Percentiles rank a stretch among this genome's conserved stretches.
Evolutionary conservation across 345 rosid species (phyloP).

Genomic region (Moricandia arvensis): DNA sequence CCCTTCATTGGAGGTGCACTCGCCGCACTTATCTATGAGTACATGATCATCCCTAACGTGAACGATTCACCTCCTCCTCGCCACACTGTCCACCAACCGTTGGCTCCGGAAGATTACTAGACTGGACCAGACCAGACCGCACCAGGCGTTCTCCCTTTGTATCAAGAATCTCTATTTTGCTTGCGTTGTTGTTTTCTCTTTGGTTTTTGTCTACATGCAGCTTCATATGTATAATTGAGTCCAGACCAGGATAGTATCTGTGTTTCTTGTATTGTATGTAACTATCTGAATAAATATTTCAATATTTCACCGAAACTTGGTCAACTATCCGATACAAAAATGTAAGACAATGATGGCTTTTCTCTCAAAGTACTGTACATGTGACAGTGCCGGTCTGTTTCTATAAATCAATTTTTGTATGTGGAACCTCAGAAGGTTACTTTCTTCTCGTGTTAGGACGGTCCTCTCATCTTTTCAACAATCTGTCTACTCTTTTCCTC

Average conservation of each 20-base stretch:
- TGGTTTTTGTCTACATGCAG: not conserved
- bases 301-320: not conserved
- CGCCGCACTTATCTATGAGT: conserved; percentile 51
- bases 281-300: conserved; percentile 3
- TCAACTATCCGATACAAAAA: conserved; percentile 7
- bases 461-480: conserved; percentile 86
- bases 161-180: conserved; percentile 18
- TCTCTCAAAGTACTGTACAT: conserved; percentile 20
- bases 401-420: conserved; percentile 13
- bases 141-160: not conserved
- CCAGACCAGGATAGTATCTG: not conserved
- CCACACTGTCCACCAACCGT: conserved; percentile 55
- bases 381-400: conserved; percentile 11
- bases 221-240: conserved; percentile 25
- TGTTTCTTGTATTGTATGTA: conserved; percentile 25
- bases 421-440: not conserved
- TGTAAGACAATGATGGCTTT: conserved; percentile 9
- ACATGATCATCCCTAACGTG: conserved; percentile 47
- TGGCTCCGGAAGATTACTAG: conserved; percentile 85
- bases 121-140: not conserved
- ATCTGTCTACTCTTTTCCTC: conserved; percentile 77
- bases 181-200: conserved; percentile 15
- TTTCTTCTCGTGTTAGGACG: conserved; percentile 16
- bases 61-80: conserved; percentile 40
- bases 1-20: conserved; percentile 41